Evolutionary conservation across 2,329 filamentous ascomycete genomes (phyloP).

Genomic region (Cladobotryum mycophilum): DNA sequence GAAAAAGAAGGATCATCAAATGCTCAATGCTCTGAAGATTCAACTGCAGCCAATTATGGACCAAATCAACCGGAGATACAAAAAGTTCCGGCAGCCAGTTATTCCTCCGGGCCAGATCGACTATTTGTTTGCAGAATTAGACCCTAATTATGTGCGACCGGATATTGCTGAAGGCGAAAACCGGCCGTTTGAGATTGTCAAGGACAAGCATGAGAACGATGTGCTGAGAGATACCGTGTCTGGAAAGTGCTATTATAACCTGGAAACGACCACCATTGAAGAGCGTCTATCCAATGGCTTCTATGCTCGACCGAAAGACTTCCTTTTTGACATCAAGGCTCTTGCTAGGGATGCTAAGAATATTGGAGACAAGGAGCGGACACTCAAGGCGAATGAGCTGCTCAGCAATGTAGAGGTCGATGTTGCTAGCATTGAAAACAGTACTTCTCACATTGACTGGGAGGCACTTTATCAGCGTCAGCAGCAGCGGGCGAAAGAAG

Average conservation of each 20-base stretch:
- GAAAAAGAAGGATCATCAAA: slow-evolving; percentile 74
- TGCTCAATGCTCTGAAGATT: slow-evolving; percentile 82
- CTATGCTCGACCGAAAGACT: slow-evolving; percentile 86
- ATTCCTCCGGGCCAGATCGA: slow-evolving; percentile 68
- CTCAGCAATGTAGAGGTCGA: slow-evolving; percentile 92
- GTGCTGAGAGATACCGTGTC: slow-evolving; percentile 70
- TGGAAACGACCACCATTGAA: slow-evolving; percentile 89
- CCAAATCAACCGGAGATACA: slow-evolving; percentile 84
- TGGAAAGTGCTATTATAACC: slow-evolving; percentile 88
- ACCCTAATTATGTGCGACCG: slow-evolving; percentile 62
- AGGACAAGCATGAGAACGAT: slow-evolving; percentile 70
- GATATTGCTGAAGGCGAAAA: slow-evolving; percentile 48
- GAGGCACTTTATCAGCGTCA: slow-evolving; percentile 75
- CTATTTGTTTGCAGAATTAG: slow-evolving; percentile 78
- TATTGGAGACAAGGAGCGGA: slow-evolving; percentile 74
- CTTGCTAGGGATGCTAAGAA: slow-evolving; percentile 79
- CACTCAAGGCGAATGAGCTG: slow-evolving; percentile 85
- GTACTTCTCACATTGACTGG: slow-evolving; percentile 66
- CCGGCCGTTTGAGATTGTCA: slow-evolving; percentile 72
- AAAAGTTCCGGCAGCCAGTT: slow-evolving; percentile 75
- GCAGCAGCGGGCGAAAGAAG: slow-evolving; percentile 54
- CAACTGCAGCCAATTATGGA: slow-evolving; percentile 94
- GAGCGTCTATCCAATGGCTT: slow-evolving; percentile 95
- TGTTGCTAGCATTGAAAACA: slow-evolving; percentile 66
- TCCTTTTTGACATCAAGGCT: slow-evolving; percentile 77